Evolutionary conservation across 2,329 filamentous ascomycete genomes (phyloP).

Genomic region (Colletotrichum somersetense): DNA sequence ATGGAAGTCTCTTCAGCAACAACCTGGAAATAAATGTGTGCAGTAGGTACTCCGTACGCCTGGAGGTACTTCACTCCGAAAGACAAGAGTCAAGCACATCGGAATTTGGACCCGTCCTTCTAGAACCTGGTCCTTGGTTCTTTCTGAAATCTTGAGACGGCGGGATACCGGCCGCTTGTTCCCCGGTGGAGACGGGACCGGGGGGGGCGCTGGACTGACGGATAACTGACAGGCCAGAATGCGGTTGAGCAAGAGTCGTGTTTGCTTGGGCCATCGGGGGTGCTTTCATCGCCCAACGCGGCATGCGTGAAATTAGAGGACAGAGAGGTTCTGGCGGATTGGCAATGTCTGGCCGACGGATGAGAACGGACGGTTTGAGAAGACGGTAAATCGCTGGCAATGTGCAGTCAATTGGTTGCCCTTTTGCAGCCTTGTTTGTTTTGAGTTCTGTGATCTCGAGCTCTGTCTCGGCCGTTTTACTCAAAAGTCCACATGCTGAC

Average conservation of each 20-base stretch:
- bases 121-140: constrained; percentile 35
- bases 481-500: not conserved
- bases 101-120: constrained; percentile 31
- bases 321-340: not conserved
- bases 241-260: constrained; percentile 21
- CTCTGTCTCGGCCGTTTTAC: not conserved
- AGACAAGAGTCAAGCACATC: constrained; percentile 28
- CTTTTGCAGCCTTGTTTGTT: not conserved
- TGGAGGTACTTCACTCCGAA: constrained; percentile 13
- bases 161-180: constrained; percentile 37
- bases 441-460: not conserved
- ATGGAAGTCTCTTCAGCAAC: not conserved
- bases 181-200: constrained; percentile 37
- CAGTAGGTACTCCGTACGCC: not conserved
- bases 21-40: not conserved
- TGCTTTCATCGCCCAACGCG: not conserved
- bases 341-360: not conserved
- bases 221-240: constrained; percentile 27
- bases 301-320: not conserved
- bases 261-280: constrained; percentile 1
- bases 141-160: constrained; percentile 40
- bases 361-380: not conserved
- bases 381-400: not conserved
- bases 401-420: not conserved
- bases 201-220: constrained; percentile 33